Percentiles rank a stretch among this genome's conserved stretches.
Conservation (phyloP, 2,329 filamentous ascomycete species). For the Bipolaris oryzae region DNA sequence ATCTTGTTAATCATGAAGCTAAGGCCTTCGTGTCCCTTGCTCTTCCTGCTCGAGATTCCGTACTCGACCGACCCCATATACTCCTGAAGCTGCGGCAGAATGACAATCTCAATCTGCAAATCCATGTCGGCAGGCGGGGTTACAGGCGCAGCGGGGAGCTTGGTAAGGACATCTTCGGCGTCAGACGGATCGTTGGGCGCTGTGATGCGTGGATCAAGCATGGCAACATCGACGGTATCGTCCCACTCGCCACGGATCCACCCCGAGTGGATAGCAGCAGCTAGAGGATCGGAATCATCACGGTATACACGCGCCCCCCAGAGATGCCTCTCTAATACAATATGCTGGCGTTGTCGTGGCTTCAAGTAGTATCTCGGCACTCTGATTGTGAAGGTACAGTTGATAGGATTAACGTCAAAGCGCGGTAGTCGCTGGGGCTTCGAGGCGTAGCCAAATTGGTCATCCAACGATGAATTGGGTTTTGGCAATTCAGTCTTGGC, state of each 20-base stretch:
- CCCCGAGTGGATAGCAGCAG: conserved; percentile 89
- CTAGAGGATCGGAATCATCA: conserved; percentile 92
- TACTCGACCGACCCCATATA: conserved; percentile 78
- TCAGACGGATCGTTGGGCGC: conserved; percentile 51
- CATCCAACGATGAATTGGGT: conserved; percentile 51
- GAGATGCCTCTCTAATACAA: conserved; percentile 77
- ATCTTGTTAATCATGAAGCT: conserved; percentile 85
- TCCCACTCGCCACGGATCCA: conserved; percentile 91
- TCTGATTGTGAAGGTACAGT: conserved; percentile 88
- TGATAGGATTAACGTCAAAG: conserved; percentile 74
- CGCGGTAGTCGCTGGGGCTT: conserved; percentile 75
- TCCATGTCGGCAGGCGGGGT: conserved; percentile 72
- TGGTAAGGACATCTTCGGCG: conserved; percentile 51
- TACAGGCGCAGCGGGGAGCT: conserved; percentile 61
- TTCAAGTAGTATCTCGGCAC: conserved; percentile 80
- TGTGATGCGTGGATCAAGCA: conserved; percentile 65
- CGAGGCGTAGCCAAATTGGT: conserved; percentile 63
- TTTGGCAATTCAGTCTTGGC: conserved; percentile 63
- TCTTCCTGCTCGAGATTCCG: conserved; percentile 81
- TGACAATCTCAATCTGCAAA: conserved; percentile 82
- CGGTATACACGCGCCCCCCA: conserved; percentile 97
- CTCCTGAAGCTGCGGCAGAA: conserved; percentile 77
- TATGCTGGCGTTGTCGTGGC: conserved; percentile 74
- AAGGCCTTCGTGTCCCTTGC: conserved; percentile 82
- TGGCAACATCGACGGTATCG: conserved; percentile 72